Evolutionary conservation across 306 rosid species (phyloP).

Genomic region (Coriaria nepalensis): DNA sequence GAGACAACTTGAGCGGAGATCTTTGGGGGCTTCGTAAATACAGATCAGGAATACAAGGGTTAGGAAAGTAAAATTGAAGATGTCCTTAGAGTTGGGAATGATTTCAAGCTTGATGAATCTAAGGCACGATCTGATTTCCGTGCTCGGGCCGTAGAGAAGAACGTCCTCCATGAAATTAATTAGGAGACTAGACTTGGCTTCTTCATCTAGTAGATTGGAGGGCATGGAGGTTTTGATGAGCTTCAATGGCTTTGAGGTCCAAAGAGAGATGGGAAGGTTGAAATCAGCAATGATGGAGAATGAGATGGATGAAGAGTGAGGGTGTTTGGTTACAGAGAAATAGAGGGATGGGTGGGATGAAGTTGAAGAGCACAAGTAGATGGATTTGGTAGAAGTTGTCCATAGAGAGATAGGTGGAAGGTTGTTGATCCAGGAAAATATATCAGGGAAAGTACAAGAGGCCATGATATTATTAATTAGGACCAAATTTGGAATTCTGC

Average conservation of each 20-base stretch:
- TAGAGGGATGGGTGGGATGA: conserved; percentile 63
- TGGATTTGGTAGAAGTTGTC: conserved; percentile 38
- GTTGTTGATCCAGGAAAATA: conserved; percentile 62
- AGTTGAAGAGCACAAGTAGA: conserved; percentile 35
- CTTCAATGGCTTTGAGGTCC: conserved; percentile 68
- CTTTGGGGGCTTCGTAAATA: conserved; percentile 66
- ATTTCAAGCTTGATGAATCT: conserved; percentile 35
- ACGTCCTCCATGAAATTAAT: conserved; percentile 49
- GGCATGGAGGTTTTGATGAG: conserved; percentile 13
- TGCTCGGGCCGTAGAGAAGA: conserved; percentile 64
- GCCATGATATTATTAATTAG: too few relatives aligned
- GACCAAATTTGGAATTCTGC: too few relatives aligned
- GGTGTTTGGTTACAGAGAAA: conserved; percentile 37
- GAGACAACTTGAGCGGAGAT: conserved; percentile 48
- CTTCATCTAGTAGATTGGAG: conserved; percentile 20
- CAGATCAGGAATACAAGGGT: conserved; percentile 59
- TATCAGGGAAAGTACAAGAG: conserved; percentile 40
- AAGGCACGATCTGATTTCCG: conserved; percentile 19
- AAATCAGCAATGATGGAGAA: conserved; percentile 50
- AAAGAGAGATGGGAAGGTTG: conserved; percentile 52
- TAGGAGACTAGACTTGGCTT: conserved; percentile 36
- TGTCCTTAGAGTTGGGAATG: conserved; percentile 29
- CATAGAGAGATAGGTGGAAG: conserved; percentile 65
- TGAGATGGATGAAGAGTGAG: conserved; percentile 25
- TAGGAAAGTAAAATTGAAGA: conserved; percentile 56